Percentiles rank a stretch among this genome's conserved stretches.
Evolutionary conservation across 2,329 filamentous ascomycete genomes (phyloP).

Genomic region (Didymella exigua): DNA sequence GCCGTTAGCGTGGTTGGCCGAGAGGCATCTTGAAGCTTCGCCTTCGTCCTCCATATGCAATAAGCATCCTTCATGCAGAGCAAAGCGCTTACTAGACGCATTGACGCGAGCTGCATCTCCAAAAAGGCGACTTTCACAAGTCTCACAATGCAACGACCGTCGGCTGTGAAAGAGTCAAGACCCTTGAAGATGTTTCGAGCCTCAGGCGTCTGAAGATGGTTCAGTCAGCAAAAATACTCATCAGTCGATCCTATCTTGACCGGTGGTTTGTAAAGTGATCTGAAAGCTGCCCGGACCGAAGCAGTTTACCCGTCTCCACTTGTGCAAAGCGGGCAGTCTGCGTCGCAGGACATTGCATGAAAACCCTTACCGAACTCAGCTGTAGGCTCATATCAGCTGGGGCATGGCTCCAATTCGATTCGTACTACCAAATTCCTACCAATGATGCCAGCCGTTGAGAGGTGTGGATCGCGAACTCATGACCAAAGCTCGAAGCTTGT

Average conservation of each 20-base stretch:
- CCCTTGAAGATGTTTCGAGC: background rate
- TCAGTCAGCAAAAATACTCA: background rate
- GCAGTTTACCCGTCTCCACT: slow-evolving; percentile 17
- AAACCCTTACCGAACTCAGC: slow-evolving; percentile 10
- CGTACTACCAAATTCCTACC: background rate
- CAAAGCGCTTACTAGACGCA: background rate
- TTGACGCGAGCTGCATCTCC: background rate
- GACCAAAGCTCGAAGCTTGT: slow-evolving; percentile 15
- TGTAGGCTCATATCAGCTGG: slow-evolving; percentile 6
- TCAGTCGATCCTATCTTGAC: background rate
- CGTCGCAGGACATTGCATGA: slow-evolving; percentile 17
- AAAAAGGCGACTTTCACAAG: background rate
- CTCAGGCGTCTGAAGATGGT: background rate
- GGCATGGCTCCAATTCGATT: slow-evolving; percentile 6
- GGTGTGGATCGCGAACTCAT: slow-evolving; percentile 5
- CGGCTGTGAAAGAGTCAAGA: background rate
- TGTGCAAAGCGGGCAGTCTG: slow-evolving; percentile 9
- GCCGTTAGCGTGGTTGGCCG: slow-evolving; percentile 7
- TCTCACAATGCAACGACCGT: background rate
- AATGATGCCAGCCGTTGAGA: background rate
- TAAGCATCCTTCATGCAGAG: slow-evolving; percentile 1
- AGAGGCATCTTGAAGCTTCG: slow-evolving; percentile 10
- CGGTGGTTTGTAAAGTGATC: background rate
- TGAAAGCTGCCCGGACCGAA: slow-evolving; percentile 12
- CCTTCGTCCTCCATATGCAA: slow-evolving; percentile 9